A percentile compares a stretch with the other conserved stretches of the same genome.
These are phyloP conservation scores for Prunus campanulata DNA, from an alignment of 306 rosid species.

Conservation along the genomic window DNA sequence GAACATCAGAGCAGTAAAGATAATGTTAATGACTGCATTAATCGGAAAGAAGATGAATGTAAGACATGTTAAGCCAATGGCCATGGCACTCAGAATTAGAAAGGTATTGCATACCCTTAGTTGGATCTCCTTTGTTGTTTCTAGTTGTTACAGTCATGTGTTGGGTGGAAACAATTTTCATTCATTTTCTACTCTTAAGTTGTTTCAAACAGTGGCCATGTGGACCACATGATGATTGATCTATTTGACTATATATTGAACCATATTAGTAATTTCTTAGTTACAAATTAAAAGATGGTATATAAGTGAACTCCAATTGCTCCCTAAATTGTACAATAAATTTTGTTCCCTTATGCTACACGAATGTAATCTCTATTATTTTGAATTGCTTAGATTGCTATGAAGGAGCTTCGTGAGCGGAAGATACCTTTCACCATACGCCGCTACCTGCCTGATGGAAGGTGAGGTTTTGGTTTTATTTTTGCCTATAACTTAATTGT, in stretches of 20 bases:
- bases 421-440: conserved; percentile 95
- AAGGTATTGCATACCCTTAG: not conserved
- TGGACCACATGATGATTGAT: not conserved
- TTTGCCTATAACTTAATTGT: not conserved
- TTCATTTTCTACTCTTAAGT: not conserved
- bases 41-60: too few species aligned
- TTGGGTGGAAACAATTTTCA: not conserved
- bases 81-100: not conserved
- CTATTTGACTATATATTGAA: not conserved
- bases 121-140: not conserved
- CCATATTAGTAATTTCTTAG: too few species aligned
- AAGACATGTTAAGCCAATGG: not conserved
- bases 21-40: not conserved
- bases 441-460: conserved; percentile 83
- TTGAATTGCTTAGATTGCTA: conserved; percentile 57
- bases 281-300: too few species aligned
- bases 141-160: not conserved
- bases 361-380: not conserved
- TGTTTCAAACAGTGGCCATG: not conserved
- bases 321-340: not conserved
- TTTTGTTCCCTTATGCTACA: not conserved
- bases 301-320: not conserved
- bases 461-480: not conserved
- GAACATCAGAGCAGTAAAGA: not conserved
- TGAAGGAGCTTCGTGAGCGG: conserved; percentile 94